Percentiles rank a stretch among this genome's conserved stretches.
These are phyloP conservation scores for Thalia dealbata DNA, from an alignment of 176 grass and related monocot species.

Conservation along the genomic window DNA sequence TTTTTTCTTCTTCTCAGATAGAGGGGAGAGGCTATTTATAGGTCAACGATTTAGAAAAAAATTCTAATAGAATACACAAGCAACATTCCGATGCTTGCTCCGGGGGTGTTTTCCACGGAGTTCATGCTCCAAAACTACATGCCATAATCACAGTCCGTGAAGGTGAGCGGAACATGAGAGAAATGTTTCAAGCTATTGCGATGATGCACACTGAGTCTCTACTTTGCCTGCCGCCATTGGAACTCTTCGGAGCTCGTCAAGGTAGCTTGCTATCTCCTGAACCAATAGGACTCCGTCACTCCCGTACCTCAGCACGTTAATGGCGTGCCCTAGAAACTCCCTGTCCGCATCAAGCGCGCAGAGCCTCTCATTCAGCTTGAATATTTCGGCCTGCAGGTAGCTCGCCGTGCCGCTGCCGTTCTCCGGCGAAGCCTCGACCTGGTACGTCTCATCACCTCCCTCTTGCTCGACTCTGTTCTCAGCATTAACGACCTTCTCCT, in stretches of 20 bases:
- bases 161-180: no score
- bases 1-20: no score
- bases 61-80: no score
- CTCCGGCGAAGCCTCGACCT: neutral
- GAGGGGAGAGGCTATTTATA: no score
- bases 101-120: no score
- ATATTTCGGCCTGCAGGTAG: neutral
- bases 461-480: neutral
- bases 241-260: slow-evolving; percentile 5
- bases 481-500: neutral
- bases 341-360: neutral
- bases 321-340: neutral
- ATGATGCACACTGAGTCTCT: no score
- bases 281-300: slow-evolving; percentile 1
- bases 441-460: no score
- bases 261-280: slow-evolving; percentile 6
- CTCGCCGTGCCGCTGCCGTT: neutral
- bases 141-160: no score
- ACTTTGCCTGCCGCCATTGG: neutral
- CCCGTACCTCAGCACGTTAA: neutral
- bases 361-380: neutral
- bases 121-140: no score
- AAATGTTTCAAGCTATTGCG: neutral
- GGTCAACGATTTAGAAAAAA: no score
- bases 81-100: no score